These are phyloP conservation scores for Staphylotrichum tortipilum DNA, from an alignment of 495 filamentous ascomycete species.

Conservation along the genomic window DNA sequence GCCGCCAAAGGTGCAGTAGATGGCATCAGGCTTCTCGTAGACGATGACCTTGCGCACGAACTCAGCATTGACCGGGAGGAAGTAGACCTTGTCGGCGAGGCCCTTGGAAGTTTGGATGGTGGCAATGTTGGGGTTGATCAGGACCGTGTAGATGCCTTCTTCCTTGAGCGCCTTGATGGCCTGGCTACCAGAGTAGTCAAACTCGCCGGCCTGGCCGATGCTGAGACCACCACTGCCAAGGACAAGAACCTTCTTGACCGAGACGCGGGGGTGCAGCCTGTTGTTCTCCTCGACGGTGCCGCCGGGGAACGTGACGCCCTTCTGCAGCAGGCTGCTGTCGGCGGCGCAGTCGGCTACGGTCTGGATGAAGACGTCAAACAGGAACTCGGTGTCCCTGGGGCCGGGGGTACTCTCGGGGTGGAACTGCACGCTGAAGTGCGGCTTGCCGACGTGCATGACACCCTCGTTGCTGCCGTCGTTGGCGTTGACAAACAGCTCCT, in stretches of 20 bases:
- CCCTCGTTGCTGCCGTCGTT: constrained; percentile 98
- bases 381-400: constrained; percentile 89
- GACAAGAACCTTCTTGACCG: constrained; percentile 87
- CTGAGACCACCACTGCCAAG: constrained; percentile 89
- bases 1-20: constrained; percentile 92
- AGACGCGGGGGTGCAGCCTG: constrained; percentile 62
- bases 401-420: constrained; percentile 95
- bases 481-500: constrained; percentile 92
- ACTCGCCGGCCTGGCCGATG: constrained; percentile 95
- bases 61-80: constrained; percentile 91
- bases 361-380: constrained; percentile 93
- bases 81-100: constrained; percentile 95
- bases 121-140: constrained; percentile 98
- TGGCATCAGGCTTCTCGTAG: constrained; percentile 85
- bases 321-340: constrained; percentile 51
- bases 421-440: constrained; percentile 98
- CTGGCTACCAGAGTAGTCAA: constrained; percentile 93
- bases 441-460: constrained; percentile 74
- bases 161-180: constrained; percentile 96
- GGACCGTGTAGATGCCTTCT: constrained; percentile 84
- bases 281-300: constrained; percentile 69
- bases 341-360: constrained; percentile 60
- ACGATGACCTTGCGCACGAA: constrained; percentile 96
- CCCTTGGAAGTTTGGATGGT: constrained; percentile 98
- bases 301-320: constrained; percentile 77